phyloP scores from a whole-genome alignment of 495 filamentous ascomycete genomes.

The Echria macrotheca region DNA sequence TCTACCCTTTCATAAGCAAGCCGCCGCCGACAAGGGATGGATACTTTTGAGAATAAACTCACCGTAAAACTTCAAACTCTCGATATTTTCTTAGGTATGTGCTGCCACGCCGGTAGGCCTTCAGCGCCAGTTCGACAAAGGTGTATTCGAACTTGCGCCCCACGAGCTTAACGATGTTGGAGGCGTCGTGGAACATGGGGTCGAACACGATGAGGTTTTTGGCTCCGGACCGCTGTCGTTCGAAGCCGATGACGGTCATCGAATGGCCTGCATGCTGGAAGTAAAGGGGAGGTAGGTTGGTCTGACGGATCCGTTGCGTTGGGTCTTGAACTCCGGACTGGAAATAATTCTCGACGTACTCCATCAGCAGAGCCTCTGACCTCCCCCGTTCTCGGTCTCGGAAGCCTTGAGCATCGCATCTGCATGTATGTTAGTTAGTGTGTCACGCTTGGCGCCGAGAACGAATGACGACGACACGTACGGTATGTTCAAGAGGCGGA shows the following conservation, averaged over 20 bases:
- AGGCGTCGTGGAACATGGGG: slow-evolving; percentile 72
- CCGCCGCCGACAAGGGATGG: background rate
- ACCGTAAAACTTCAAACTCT: slow-evolving; percentile 77
- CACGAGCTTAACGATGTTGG: slow-evolving; percentile 53
- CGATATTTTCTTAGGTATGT: slow-evolving; percentile 63
- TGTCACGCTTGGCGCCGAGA: background rate
- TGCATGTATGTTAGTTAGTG: slow-evolving; percentile 5
- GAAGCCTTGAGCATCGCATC: slow-evolving; percentile 36
- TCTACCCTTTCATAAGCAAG: background rate
- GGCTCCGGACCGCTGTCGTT: slow-evolving; percentile 58
- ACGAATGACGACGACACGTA: slow-evolving; percentile 29
- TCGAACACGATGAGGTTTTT: slow-evolving; percentile 82
- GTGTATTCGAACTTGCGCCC: slow-evolving; percentile 38
- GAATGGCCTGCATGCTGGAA: slow-evolving; percentile 91
- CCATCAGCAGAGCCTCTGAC: slow-evolving; percentile 47
- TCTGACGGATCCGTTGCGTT: slow-evolving; percentile 55
- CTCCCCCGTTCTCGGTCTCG: slow-evolving; percentile 26
- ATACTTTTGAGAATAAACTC: slow-evolving; percentile 25
- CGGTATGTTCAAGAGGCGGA: slow-evolving; percentile 62
- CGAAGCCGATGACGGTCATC: slow-evolving; percentile 85
- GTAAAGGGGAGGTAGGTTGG: slow-evolving; percentile 76
- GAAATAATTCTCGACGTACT: slow-evolving; percentile 72
- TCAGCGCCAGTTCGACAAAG: slow-evolving; percentile 54
- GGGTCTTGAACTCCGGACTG: slow-evolving; percentile 37
- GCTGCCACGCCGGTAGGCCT: slow-evolving; percentile 62